phyloP scores from a whole-genome alignment of 1,284 basidiomycete species.

The Spongispora temasekensis region DNA sequence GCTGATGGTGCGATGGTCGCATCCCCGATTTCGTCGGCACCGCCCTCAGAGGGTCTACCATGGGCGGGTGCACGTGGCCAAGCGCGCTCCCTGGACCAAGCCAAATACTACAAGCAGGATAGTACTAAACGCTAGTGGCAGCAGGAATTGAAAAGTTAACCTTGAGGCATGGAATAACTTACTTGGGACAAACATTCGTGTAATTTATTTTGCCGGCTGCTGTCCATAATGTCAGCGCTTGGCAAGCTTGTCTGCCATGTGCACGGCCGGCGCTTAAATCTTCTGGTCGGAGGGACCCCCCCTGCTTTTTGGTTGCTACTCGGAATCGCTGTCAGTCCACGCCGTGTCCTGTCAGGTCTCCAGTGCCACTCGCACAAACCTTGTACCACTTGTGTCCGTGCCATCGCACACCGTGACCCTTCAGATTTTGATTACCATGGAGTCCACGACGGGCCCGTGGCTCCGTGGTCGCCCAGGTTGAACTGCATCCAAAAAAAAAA shows the following conservation, averaged over 20 bases:
- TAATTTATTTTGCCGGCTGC: no score
- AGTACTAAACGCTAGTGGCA: no score
- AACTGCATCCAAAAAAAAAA: neutral
- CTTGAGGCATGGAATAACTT: no score
- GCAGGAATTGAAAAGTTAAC: no score
- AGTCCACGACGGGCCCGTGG: constrained; percentile 15
- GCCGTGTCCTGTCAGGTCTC: constrained; percentile 11
- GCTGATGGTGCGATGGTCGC: constrained; percentile 26
- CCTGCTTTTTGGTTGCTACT: constrained; percentile 4
- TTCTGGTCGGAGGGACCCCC: neutral
- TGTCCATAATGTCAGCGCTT: no score
- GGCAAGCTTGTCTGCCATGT: no score
- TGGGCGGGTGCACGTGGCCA: constrained; percentile 5
- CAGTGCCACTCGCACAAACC: constrained; percentile 5
- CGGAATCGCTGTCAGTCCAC: constrained; percentile 14
- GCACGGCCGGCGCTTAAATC: no score
- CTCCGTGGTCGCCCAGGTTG: constrained; percentile 13
- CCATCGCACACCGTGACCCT: constrained; percentile 15
- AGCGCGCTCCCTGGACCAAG: no score
- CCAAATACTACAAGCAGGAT: no score
- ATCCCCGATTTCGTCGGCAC: constrained; percentile 18
- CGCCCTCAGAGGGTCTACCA: constrained; percentile 1
- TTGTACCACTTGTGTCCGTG: constrained; percentile 9
- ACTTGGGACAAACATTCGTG: no score
- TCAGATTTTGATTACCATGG: constrained; percentile 30